phyloP scores from a whole-genome alignment of 2,329 filamentous ascomycete genomes.

The Scedosporium aurantiacum region DNA sequence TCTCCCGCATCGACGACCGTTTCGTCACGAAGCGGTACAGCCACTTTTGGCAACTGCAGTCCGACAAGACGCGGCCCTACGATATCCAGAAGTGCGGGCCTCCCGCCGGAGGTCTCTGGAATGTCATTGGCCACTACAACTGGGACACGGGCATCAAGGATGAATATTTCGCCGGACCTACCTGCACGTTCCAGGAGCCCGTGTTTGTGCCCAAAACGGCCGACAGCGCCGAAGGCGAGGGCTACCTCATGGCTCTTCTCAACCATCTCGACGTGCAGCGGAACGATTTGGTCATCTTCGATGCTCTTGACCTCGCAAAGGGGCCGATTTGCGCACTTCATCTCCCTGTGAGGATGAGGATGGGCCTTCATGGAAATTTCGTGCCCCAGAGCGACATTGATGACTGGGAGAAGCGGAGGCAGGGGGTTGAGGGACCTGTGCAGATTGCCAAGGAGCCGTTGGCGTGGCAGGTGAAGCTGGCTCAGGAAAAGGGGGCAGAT shows the following conservation, averaged over 20 bases:
- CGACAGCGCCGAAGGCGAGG: constrained; percentile 34
- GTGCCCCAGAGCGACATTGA: constrained; percentile 31
- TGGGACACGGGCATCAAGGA: constrained; percentile 27
- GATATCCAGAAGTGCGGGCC: constrained; percentile 33
- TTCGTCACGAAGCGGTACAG: constrained; percentile 30
- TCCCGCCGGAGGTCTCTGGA: constrained; percentile 31
- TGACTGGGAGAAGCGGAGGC: constrained; percentile 25
- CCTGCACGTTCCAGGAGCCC: constrained; percentile 40
- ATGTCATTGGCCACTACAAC: constrained; percentile 33
- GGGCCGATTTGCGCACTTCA: constrained; percentile 29
- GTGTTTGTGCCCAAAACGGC: constrained; percentile 35
- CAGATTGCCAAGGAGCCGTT: constrained; percentile 23
- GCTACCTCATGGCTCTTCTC: constrained; percentile 35
- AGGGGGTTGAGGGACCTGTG: constrained; percentile 27
- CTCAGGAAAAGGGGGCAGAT: background rate
- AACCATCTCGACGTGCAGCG: constrained; percentile 33
- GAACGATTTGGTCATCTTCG: constrained; percentile 32
- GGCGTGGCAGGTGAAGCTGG: constrained; percentile 23
- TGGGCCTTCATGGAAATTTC: constrained; percentile 32
- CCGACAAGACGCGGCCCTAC: constrained; percentile 25
- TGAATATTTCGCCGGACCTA: constrained; percentile 32
- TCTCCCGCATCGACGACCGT: constrained; percentile 37
- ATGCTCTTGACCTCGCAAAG: constrained; percentile 24
- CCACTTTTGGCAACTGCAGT: constrained; percentile 34
- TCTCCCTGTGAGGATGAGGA: constrained; percentile 27